Base-by-base conservation (phyloP, 2,329 filamentous ascomycete species). In the Aspergillus tubingensis region DNA sequence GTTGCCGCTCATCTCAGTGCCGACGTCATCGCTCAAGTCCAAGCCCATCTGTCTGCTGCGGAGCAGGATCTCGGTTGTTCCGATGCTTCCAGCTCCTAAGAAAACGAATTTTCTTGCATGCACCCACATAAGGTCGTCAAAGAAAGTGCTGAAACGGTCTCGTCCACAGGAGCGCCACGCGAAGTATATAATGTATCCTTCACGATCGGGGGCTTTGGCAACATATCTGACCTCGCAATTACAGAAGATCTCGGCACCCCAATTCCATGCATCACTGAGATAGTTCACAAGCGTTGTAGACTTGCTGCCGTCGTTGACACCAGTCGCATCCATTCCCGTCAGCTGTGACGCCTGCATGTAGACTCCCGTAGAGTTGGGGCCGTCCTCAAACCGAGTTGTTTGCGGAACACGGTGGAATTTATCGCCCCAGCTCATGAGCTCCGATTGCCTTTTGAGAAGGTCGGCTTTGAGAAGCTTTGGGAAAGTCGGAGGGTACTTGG, bases 221-320 rank as follows among this genome's bases (percentile, higher is more conserved):
- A 90, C 78, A 67, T 88, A 84, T 48, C 85, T 80, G 2, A 89
- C 88, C 70, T 90, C 86, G 62, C 86, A 87, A 66, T 87, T 83
- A 72, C 88, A 90, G 63, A 90, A 90, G 73, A 90, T 85, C 68
- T 90, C 87, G 11, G 88, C 86, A 8, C 87, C 88, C 86, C 86
- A 88, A 67, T 89, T 88, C 87, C 87, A 90, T 1, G 88, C 87
- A 71, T 90, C 88, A 7, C 85, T 81, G 7, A 90, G 76, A 67
- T 90, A 90, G 0, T 87, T 90, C 39, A 88, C 85, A 1, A 61
- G 51, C 5, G 66, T 56, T 87, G 77, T 0, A 85, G 68, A 72
- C 69, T 86, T 87, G 86, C 89, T 62, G 21, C 59, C 59, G 15
- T 61, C 59, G 32, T 61, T 58, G 13, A 58, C 30, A 5, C 59